A percentile compares a stretch with the other conserved stretches of the same genome.
Evolutionary conservation across 768 basidiomycete genomes (phyloP).

Genomic region (Leucogyrophana mollusca): DNA sequence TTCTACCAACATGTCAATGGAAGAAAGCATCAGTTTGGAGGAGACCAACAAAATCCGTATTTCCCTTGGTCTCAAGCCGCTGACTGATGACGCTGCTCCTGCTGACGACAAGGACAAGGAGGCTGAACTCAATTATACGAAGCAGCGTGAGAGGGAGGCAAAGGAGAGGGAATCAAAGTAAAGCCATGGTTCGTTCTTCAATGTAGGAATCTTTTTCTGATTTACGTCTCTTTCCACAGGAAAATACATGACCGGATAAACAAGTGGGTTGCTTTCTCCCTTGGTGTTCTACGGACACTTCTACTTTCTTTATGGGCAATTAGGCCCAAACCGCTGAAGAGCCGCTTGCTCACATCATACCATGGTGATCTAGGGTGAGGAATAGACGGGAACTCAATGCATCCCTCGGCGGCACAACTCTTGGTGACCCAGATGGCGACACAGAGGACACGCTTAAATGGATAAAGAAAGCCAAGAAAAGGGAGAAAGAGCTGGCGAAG

Average conservation of each 20-base stretch:
- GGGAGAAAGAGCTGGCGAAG: conserved; percentile 82
- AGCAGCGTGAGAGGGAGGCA: conserved; percentile 63
- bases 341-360: conserved; percentile 36
- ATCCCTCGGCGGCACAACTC: conserved; percentile 88
- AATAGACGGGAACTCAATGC: conserved; percentile 92
- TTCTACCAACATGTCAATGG: too few species aligned
- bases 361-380: conserved; percentile 70
- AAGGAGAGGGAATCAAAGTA: conserved; percentile 81
- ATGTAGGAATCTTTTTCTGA: conserved; percentile 16
- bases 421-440: conserved; percentile 83
- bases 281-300: neutral
- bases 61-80: conserved; percentile 88
- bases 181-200: conserved; percentile 27
- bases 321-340: conserved; percentile 9
- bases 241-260: conserved; percentile 72
- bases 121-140: conserved; percentile 86
- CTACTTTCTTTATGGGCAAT: conserved; percentile 30
- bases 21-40: conserved; percentile 87
- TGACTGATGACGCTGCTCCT: conserved; percentile 76
- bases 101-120: conserved; percentile 75
- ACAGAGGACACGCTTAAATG: conserved; percentile 82
- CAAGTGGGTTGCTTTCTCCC: conserved; percentile 69
- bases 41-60: conserved; percentile 97
- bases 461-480: conserved; percentile 90
- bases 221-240: conserved; percentile 39